Conservation (phyloP, 441 rosid genomes). For the Pelargonium citronellum region DNA sequence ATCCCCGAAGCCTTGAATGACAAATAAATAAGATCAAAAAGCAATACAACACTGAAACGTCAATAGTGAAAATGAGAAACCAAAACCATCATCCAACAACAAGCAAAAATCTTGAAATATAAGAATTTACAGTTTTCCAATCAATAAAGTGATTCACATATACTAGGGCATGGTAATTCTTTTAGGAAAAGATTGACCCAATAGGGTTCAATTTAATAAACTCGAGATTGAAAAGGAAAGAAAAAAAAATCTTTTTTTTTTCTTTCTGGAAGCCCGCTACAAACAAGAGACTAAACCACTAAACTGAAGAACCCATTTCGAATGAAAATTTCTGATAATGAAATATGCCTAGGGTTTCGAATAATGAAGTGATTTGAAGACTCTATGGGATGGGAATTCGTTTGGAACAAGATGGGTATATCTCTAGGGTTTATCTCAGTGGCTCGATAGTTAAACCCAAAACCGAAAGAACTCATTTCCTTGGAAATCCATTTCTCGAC, state of each 20-base stretch:
- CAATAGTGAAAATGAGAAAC: slow-evolving; percentile 10
- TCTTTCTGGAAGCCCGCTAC: slow-evolving; percentile 12
- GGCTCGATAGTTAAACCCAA: not conserved
- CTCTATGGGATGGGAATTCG: not conserved
- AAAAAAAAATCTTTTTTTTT: not conserved
- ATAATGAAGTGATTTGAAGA: not conserved
- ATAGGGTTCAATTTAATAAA: not conserved
- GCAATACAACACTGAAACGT: not conserved
- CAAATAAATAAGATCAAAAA: slow-evolving; percentile 14
- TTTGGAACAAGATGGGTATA: not conserved
- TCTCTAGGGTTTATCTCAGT: not conserved
- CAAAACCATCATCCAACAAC: slow-evolving; percentile 2
- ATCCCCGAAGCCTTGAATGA: slow-evolving; percentile 67
- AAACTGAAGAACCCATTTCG: not conserved
- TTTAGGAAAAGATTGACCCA: not conserved
- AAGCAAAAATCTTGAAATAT: not conserved
- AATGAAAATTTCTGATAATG: not conserved
- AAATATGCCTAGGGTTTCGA: not conserved
- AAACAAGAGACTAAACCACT: not conserved
- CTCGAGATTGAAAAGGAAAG: not conserved
- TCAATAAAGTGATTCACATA: not conserved
- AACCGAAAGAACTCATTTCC: not conserved
- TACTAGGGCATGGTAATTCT: not conserved
- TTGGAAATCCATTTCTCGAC: not conserved
- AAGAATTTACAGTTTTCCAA: not conserved